Evolutionary conservation across 202 grass and related monocot species (phyloP).

Genomic region (Saccharum hybrid): DNA sequence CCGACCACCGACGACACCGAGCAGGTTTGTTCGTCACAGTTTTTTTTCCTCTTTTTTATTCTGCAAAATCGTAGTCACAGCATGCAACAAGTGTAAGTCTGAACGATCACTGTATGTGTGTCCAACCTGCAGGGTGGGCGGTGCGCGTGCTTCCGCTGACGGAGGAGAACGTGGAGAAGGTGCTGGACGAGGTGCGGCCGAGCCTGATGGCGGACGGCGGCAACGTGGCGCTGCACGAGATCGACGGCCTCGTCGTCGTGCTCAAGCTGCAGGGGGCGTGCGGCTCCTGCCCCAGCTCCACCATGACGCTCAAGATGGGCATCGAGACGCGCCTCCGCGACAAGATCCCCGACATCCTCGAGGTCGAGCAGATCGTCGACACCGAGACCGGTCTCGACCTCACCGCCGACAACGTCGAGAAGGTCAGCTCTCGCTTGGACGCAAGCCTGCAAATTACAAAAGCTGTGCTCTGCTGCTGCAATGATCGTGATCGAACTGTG

Average conservation of each 20-base stretch:
- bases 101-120: background rate
- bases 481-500: background rate
- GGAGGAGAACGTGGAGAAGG: slow-evolving; percentile 90
- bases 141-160: slow-evolving; percentile 74
- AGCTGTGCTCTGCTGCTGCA: no score
- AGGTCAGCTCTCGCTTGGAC: slow-evolving; percentile 41
- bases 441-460: background rate
- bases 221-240: slow-evolving; percentile 93
- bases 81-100: background rate
- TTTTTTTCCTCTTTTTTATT: background rate
- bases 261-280: slow-evolving; percentile 94
- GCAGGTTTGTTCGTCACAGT: slow-evolving; percentile 31
- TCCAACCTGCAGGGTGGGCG: slow-evolving; percentile 51
- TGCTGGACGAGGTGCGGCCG: slow-evolving; percentile 83
- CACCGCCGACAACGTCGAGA: slow-evolving; percentile 78
- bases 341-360: slow-evolving; percentile 90
- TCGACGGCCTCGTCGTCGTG: slow-evolving; percentile 88
- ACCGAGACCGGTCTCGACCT: slow-evolving; percentile 93
- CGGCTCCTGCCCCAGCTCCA: slow-evolving; percentile 96
- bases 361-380: slow-evolving; percentile 86
- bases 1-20: slow-evolving; percentile 21
- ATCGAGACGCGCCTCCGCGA: slow-evolving; percentile 91
- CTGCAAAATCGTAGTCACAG: background rate
- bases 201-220: slow-evolving; percentile 92
- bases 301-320: slow-evolving; percentile 98